Percentiles rank a stretch among this genome's conserved stretches.
Conservation (phyloP, 306 rosid species). For the Delonix regia region DNA sequence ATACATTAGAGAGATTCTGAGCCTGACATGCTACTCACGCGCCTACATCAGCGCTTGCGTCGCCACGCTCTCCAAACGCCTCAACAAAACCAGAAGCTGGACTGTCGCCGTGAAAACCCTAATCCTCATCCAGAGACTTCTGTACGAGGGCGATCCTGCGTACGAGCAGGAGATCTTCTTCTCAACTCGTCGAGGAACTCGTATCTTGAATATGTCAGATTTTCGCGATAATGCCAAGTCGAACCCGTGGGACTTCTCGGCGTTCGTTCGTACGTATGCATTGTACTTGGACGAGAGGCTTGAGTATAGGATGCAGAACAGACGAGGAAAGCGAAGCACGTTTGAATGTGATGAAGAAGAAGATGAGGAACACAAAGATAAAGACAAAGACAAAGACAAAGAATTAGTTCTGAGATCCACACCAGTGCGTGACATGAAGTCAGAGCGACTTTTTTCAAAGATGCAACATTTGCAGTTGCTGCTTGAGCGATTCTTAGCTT, state of each 20-base stretch:
- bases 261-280: constrained; percentile 80
- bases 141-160: constrained; percentile 89
- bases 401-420: constrained; percentile 48
- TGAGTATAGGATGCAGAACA: constrained; percentile 86
- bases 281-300: constrained; percentile 84
- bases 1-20: constrained; percentile 74
- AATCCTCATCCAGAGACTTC: constrained; percentile 66
- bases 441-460: constrained; percentile 66
- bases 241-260: constrained; percentile 77
- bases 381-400: constrained; percentile 16
- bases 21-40: constrained; percentile 84
- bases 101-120: constrained; percentile 81
- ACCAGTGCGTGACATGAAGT: constrained; percentile 65
- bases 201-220: constrained; percentile 90
- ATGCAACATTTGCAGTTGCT: constrained; percentile 82
- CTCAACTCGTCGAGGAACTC: constrained; percentile 86
- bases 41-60: constrained; percentile 75
- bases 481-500: constrained; percentile 83
- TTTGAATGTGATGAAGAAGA: constrained; percentile 62
- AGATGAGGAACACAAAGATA: constrained; percentile 27
- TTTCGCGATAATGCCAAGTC: constrained; percentile 60
- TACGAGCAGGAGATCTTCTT: constrained; percentile 95
- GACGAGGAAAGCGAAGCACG: constrained; percentile 63
- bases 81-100: constrained; percentile 85
- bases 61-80: constrained; percentile 69